Base-by-base conservation (phyloP, 305 asterid species). In the Fraxinus nigra region DNA sequence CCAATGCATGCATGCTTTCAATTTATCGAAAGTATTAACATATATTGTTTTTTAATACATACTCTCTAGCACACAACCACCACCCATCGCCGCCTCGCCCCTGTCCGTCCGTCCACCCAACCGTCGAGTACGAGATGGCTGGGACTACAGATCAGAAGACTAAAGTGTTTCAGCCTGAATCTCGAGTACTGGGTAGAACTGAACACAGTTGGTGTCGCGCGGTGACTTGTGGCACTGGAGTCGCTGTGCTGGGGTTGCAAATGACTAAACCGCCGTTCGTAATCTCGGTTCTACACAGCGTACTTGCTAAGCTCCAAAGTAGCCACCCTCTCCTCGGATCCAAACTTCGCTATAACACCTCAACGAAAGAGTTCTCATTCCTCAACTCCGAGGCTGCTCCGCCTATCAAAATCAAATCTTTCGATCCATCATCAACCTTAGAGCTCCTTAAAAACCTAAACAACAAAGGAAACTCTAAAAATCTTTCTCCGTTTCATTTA, bases 191-290 rank as follows among this genome's bases (percentile, higher is more conserved):
- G 16, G 87, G 93, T 20, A 81, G 78, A 88, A 93, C 94, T 54
- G 97, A 93, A 89, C 85, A 85, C 7, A 87, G 83, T 74, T 92
- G 97, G 97, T 90, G 93, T 84, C 88, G 88, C 1, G 92, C 96
- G 0, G 89, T 90, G 51, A 79, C 92, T 9, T 82, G 88, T 7
- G 95, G 95, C 91, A 93, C 97, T 1, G 97, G 97, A 24, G 74
- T 87, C 24, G 86, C 95, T 0, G 97, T 87, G 4, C 85, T 93
- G 3, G 85, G 89, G 1, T 90, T 93, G 11, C 90, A 92, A 76
- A 72, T 91, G 38, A 80, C 89, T 3, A 80, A 79, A 63, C 51
- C 87, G 7, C 77, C 87, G 0, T 77, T 80, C 1, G 85, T 87
- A 34, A 35, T 84, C 74, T 48, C 91, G 1, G 13, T 16, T 72